These are phyloP conservation scores for Ampelocalamus luodianensis DNA, from an alignment of 176 grass and related monocot genomes.

Conservation along the genomic window DNA sequence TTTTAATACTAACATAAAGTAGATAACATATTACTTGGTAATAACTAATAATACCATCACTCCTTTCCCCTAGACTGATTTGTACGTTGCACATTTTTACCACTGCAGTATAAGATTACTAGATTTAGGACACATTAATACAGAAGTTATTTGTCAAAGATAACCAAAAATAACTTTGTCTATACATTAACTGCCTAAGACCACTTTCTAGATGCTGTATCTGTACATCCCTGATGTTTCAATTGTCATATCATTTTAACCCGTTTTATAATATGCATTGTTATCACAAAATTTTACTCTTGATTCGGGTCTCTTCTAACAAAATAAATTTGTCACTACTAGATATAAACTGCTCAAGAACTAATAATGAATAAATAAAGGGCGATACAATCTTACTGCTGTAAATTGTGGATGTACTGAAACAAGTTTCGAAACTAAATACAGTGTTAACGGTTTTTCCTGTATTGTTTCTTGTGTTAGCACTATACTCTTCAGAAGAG, in stretches of 20 bases:
- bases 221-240: conserved; percentile 3
- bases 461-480: conserved; percentile 20
- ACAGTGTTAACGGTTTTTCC: not conserved
- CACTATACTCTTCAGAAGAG: not conserved
- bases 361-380: not conserved
- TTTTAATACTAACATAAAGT: conserved; percentile 11
- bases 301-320: not conserved
- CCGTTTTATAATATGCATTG: not conserved
- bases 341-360: not conserved
- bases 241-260: not conserved
- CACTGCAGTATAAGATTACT: not conserved
- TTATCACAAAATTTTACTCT: not conserved
- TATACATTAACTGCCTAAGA: not conserved
- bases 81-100: not conserved
- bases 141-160: not conserved
- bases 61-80: not conserved
- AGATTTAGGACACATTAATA: not conserved
- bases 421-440: not conserved
- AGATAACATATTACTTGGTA: not conserved
- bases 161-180: not conserved
- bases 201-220: not conserved
- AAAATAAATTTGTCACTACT: not conserved
- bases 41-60: not conserved
- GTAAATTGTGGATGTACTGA: not conserved
- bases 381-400: not conserved